phyloP scores from a whole-genome alignment of 129 eudicot species.

The Centrapalus pauciflorus region DNA sequence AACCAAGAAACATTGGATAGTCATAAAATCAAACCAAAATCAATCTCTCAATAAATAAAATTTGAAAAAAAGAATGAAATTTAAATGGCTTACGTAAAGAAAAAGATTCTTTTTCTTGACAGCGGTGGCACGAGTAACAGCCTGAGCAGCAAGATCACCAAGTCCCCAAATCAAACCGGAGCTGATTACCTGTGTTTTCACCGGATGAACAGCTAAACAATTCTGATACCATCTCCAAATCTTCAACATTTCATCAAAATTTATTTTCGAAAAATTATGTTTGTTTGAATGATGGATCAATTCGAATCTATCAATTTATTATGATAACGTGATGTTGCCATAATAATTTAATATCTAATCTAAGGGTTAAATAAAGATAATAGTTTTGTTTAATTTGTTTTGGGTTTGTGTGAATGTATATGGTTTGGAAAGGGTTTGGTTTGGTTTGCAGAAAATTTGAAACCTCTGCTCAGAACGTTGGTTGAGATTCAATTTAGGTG shows the following conservation, averaged over 20 bases:
- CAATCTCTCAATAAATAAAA: too few species aligned
- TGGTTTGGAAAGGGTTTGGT: slow-evolving; percentile 23
- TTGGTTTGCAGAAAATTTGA: slow-evolving; percentile 27
- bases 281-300: neutral
- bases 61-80: neutral
- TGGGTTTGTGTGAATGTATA: slow-evolving; percentile 16
- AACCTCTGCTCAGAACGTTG: slow-evolving; percentile 33
- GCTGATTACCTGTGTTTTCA: slow-evolving; percentile 88
- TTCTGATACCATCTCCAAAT: slow-evolving; percentile 82
- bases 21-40: too few species aligned
- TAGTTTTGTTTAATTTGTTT: neutral
- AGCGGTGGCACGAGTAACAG: slow-evolving; percentile 58
- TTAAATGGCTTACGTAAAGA: slow-evolving; percentile 29
- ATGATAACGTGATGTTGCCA: neutral
- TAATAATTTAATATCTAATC: neutral
- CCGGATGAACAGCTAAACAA: slow-evolving; percentile 67
- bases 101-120: slow-evolving; percentile 28
- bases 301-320: neutral
- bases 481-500: slow-evolving; percentile 39
- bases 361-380: too few species aligned
- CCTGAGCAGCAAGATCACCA: slow-evolving; percentile 88
- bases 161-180: slow-evolving; percentile 84
- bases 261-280: neutral
- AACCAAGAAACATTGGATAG: too few species aligned
- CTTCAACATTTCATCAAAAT: slow-evolving; percentile 47